A percentile compares a stretch with the other conserved stretches of the same genome.
These are phyloP conservation scores for Xerocomus brunneocitrinus DNA, from an alignment of 768 basidiomycete genomes.

Conservation along the genomic window DNA sequence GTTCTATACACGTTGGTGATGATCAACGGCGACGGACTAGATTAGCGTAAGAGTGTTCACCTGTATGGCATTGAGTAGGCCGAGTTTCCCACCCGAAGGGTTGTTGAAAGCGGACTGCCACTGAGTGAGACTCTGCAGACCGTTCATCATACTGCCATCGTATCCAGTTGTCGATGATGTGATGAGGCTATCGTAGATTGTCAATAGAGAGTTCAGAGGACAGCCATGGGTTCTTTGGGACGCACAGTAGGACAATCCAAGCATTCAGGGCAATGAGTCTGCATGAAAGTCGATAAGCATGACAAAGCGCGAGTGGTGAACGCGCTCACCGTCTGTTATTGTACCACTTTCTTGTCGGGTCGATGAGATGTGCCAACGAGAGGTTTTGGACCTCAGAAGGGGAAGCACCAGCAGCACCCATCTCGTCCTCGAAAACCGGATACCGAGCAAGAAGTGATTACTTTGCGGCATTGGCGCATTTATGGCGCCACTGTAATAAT, in stretches of 20 bases:
- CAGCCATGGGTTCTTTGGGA: background rate
- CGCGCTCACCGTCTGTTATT: conserved; percentile 60
- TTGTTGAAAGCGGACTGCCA: conserved; percentile 59
- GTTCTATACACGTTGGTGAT: conserved; percentile 39
- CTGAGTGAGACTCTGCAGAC: conserved; percentile 63
- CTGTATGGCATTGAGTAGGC: conserved; percentile 72
- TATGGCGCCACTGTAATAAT: background rate
- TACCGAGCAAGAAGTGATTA: no score
- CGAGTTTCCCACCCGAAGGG: conserved; percentile 54
- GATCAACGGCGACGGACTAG: background rate
- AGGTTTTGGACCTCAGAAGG: conserved; percentile 23
- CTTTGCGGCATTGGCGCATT: conserved; percentile 53
- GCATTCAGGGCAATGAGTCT: conserved; percentile 61
- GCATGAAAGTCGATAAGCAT: background rate
- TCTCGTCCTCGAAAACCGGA: conserved; percentile 27
- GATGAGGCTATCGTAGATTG: conserved; percentile 45
- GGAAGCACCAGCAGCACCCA: conserved; percentile 53
- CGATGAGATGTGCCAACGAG: conserved; percentile 51
- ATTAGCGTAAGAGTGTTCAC: conserved; percentile 25
- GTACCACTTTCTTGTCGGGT: conserved; percentile 69
- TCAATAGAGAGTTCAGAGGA: background rate
- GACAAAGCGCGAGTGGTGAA: background rate
- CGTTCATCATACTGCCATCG: conserved; percentile 78
- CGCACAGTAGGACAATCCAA: conserved; percentile 66
- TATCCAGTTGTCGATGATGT: conserved; percentile 74